Percentiles rank a stretch among this genome's conserved stretches.
Evolutionary conservation across 306 rosid genomes (phyloP).

Genomic region (Quillaja saponaria): DNA sequence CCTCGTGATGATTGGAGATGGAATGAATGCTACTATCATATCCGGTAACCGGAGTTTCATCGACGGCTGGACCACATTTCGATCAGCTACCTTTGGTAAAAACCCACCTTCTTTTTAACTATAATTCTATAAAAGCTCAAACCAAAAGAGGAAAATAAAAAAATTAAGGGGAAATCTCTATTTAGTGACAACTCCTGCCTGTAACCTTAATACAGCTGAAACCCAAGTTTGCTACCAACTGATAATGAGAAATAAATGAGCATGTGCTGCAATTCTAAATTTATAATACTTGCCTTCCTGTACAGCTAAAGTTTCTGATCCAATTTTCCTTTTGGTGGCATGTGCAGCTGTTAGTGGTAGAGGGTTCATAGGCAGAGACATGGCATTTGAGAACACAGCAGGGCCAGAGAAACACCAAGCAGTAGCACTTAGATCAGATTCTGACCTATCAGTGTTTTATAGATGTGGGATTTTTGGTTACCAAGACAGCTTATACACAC

Average conservation of each 20-base stretch:
- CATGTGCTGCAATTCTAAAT: conserved; percentile 16
- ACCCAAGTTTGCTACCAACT: conserved; percentile 10
- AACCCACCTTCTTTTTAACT: background rate
- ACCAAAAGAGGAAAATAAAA: background rate
- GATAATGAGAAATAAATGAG: conserved; percentile 18
- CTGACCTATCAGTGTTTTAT: conserved; percentile 74
- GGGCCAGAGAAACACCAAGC: conserved; percentile 87
- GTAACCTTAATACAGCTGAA: conserved; percentile 10
- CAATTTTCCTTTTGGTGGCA: background rate
- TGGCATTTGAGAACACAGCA: conserved; percentile 77
- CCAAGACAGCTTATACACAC: conserved; percentile 86
- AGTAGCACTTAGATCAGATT: conserved; percentile 85
- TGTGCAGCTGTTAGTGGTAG: conserved; percentile 79
- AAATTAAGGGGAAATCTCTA: background rate
- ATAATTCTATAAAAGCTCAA: conserved; percentile 5
- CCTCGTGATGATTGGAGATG: conserved; percentile 81
- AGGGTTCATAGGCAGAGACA: conserved; percentile 79
- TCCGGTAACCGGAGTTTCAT: conserved; percentile 53
- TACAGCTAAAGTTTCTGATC: background rate
- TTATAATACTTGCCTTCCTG: background rate
- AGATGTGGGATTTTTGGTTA: conserved; percentile 59
- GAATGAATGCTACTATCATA: conserved; percentile 64
- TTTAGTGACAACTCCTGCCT: background rate
- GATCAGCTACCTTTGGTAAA: conserved; percentile 85
- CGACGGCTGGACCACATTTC: conserved; percentile 88